Evolutionary conservation across 192 early-diverging fungal species (phyloP), one percentile per base, ranked within the genome.

Genomic region (Fimicolochytrium jonesii): DNA sequence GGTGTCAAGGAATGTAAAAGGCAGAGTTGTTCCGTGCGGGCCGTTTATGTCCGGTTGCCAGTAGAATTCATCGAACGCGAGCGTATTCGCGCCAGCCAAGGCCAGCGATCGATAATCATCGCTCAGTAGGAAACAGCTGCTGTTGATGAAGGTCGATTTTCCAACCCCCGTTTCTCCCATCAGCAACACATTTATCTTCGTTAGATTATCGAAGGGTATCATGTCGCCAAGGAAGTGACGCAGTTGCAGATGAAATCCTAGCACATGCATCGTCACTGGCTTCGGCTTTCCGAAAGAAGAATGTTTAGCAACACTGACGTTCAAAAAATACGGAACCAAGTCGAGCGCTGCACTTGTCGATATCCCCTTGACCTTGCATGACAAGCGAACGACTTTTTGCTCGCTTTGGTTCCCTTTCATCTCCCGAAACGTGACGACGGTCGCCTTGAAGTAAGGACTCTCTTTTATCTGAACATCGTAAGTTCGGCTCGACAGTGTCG

Each of bases 71-170:
- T n/a, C n/a, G n/a, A n/a, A n/a, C n/a, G n/a, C n/a, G n/a, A n/a
- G n/a, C n/a, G n/a, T n/a, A n/a, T n/a, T n/a, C n/a, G n/a, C n/a
- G n/a, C n/a, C n/a, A n/a, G n/a, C n/a, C 48, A 50, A 28, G n/a
- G 48, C 48, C 30, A 50, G 23, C 15, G 48, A 4, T 15, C 30
- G 48, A 26, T 37, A 55, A 6, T 55, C 53, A 26, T 33, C 53
- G 3, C 20, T 4, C 2, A 33, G 32, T n/a, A 55, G 53, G 26
- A 37, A 55, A 34, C 17, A 33, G 18, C 32, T 36, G 35, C 33
- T 37, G 53, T 55, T 55, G 6, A 55, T 26, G 33, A 55, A 55
- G 17, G 53, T n/a, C 18, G 33, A 37, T 26, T 55, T 55, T 34
- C 53, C 53, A 10, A 18, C 53, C n/a, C 53, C 53, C 31, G 18